Base-by-base conservation (phyloP, 371 early-diverging fungal genomes). In the Mortierella sp. region DNA sequence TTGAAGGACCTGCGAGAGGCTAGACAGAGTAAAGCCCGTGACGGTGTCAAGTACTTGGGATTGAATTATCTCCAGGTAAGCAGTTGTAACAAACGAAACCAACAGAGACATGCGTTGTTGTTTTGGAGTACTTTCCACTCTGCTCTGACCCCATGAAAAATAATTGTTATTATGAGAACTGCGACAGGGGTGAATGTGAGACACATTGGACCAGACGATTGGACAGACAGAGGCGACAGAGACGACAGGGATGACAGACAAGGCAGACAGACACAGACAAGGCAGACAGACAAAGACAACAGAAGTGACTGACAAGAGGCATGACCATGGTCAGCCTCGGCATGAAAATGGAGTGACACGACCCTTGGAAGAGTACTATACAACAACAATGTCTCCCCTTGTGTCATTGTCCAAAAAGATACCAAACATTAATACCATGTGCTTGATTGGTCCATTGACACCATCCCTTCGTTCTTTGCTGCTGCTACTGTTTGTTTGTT, bases 1-100 rank as follows among this genome's bases (percentile, higher is more conserved):
- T 79, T 97, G 16, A 94, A 95, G 80, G 95, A 97, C 79, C 85
- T 97, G 68, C 90, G 96, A 52, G 97, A 97, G 85, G 87, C 91
- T n/a, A 88, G 98, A 41, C 93, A 94, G 74, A 89, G 89, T 70
- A 97, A 97, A 85, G 91, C 95, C 7, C 90, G 93, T 61, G 73
- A 85, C 22, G 96, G 96, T 89, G 79, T 96, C 24, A 79, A 77
- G n/a, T 87, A 79, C 45, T 83, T 96, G 8, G 93, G 93, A 78
- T 85, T 89, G 53, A 82, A 85, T 52, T 93, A 93, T 81, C 87
- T 96, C 19, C 94, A 94, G 85, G 92, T 92, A 87, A 76, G 70
- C 31, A 19, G 24, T 47, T 74, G 70, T 5, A 55, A 68, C 64
- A 14, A 24, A 52, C 44, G 39, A 63, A 26, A 14, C 40, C 40